Evolutionary conservation across 192 early-diverging fungal genomes (phyloP), one percentile per base, ranked within the genome.

Genomic region (Phycomyces blakesleeanus): DNA sequence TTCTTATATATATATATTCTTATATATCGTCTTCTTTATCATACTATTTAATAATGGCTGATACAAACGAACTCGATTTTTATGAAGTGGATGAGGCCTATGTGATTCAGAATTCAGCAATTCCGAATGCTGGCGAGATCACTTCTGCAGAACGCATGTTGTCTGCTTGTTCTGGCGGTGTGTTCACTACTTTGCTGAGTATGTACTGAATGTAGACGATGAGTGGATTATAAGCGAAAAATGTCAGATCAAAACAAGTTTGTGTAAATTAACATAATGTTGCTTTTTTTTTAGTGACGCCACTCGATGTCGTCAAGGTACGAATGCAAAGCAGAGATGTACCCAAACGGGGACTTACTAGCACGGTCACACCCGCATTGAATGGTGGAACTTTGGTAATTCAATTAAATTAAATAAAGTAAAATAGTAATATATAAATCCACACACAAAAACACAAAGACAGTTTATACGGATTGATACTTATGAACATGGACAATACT

Each of bases 291-390:
- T 38, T 61, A 90, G 91, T 88, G 8, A 95, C 89, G 14, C 93
- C 93, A 2, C 83, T 95, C 39, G 93, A 95, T 76, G 86, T 95
- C 1, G 83, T 95, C n/a, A 95, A 95, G 67, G 93, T 87, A 14
- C 75, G 93, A 12, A 82, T 92, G 66, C 93, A 95, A 67, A 78
- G 81, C 9, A 79, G 77, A 68, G 75, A 65, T 52, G 12, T 9
- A 26, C 38, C 21, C 22, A 29, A 21, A 66, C 26, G 22, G 56
- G 39, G 15, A 26, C 11, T 26, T 24, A 41, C 15, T 37, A 39
- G 26, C 51, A 53, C 29, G 40, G 51, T 24, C 49, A 51, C 20
- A 63, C 50, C 22, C 26, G 4, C 16, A 53, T 50, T 22, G 20
- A 14, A 75, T 10, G 73, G 66, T 39, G 79, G 82, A 25, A 78